Evolutionary conservation across 495 filamentous ascomycete species (phyloP).

Genomic region (Penicillium roqueforti): DNA sequence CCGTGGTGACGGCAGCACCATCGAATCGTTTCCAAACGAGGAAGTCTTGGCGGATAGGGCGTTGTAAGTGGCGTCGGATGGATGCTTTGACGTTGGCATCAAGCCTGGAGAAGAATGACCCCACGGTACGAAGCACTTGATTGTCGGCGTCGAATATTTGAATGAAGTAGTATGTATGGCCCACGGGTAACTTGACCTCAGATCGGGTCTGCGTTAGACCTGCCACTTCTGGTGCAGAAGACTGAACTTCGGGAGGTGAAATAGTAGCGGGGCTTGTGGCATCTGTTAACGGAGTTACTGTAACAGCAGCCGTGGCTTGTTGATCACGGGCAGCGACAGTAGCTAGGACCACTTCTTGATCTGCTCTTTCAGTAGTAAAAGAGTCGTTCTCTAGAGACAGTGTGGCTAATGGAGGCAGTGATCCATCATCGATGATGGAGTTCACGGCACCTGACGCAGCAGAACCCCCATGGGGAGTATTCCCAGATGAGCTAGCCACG

Average conservation of each 20-base stretch:
- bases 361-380: slow-evolving; percentile 9
- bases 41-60: slow-evolving; percentile 38
- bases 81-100: slow-evolving; percentile 44
- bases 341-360: slow-evolving; percentile 25
- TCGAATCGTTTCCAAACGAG: slow-evolving; percentile 45
- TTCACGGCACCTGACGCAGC: not conserved
- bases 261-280: not conserved
- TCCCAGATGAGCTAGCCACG: slow-evolving; percentile 34
- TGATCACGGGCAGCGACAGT: slow-evolving; percentile 23
- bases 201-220: slow-evolving; percentile 4
- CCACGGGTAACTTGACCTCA: slow-evolving; percentile 27
- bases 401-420: slow-evolving; percentile 5
- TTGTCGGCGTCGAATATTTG: slow-evolving; percentile 49
- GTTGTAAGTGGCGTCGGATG: slow-evolving; percentile 38
- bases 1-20: slow-evolving; percentile 35
- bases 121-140: slow-evolving; percentile 51
- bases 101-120: slow-evolving; percentile 42
- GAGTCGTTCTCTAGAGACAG: slow-evolving; percentile 15
- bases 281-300: slow-evolving; percentile 1
- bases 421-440: not conserved
- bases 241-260: not conserved
- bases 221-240: not conserved
- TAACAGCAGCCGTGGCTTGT: slow-evolving; percentile 14
- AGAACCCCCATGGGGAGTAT: not conserved
- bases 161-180: slow-evolving; percentile 47